Evolutionary conservation across 495 filamentous ascomycete species (phyloP).

Genomic region (Aspergillus conjunctus): DNA sequence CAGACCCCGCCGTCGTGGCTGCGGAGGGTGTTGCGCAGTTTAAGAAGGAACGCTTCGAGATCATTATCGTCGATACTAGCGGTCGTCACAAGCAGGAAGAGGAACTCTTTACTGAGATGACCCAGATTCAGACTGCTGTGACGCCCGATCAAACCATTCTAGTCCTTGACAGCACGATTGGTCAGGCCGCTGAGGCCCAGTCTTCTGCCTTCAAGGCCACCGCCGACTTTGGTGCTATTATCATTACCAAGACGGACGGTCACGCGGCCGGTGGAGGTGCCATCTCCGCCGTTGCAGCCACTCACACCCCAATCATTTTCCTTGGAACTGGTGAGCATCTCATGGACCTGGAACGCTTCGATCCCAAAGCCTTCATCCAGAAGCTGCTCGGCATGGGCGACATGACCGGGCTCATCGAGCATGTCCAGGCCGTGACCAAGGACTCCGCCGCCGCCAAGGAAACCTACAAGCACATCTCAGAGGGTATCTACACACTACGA

Average conservation of each 20-base stretch:
- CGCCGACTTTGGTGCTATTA: constrained; percentile 96
- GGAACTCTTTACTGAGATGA: constrained; percentile 96
- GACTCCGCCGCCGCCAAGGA: constrained; percentile 80
- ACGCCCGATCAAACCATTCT: constrained; percentile 97
- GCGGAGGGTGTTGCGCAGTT: constrained; percentile 96
- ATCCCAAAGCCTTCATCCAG: constrained; percentile 84
- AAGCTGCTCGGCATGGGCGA: constrained; percentile 97
- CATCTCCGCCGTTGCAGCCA: constrained; percentile 97
- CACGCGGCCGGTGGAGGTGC: constrained; percentile 94
- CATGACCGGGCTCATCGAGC: constrained; percentile 92
- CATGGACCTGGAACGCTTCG: constrained; percentile 91
- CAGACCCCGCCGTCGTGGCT: constrained; percentile 90
- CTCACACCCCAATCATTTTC: constrained; percentile 95
- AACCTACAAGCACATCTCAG: constrained; percentile 96
- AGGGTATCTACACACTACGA: constrained; percentile 93
- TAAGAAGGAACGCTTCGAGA: constrained; percentile 97
- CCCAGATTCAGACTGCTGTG: constrained; percentile 90
- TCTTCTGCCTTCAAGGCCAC: constrained; percentile 96
- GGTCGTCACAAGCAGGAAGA: constrained; percentile 93
- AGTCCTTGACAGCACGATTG: constrained; percentile 94
- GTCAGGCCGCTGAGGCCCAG: constrained; percentile 92
- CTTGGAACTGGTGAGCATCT: constrained; percentile 97
- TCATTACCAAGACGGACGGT: constrained; percentile 98
- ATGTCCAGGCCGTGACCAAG: constrained; percentile 94
- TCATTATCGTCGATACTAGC: constrained; percentile 97